These are phyloP conservation scores for Fraxinus ornus DNA, from an alignment of 305 asterid genomes.

Conservation along the genomic window DNA sequence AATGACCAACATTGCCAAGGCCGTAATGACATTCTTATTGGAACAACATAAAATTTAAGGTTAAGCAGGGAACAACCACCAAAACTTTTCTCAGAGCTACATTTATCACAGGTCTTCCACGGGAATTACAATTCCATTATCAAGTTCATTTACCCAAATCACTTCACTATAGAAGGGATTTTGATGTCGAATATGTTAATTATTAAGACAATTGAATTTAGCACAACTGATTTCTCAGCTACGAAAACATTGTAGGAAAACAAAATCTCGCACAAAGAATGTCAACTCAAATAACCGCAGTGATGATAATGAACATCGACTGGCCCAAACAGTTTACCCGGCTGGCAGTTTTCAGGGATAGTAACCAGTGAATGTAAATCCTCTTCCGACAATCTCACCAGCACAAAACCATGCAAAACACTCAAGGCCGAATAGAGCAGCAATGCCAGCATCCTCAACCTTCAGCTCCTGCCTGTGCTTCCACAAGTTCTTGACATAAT, in stretches of 20 bases:
- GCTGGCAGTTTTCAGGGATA: slow-evolving; percentile 47
- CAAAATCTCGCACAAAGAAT: slow-evolving; percentile 31
- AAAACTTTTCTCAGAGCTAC: background rate
- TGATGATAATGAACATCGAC: slow-evolving; percentile 15
- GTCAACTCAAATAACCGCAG: slow-evolving; percentile 23
- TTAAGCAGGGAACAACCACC: background rate
- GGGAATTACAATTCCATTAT: background rate
- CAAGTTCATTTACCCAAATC: slow-evolving; percentile 17
- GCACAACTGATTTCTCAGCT: slow-evolving; percentile 44
- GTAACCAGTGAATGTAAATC: slow-evolving; percentile 79
- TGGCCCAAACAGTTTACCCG: slow-evolving; percentile 23
- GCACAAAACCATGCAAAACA: slow-evolving; percentile 84
- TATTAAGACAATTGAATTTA: slow-evolving; percentile 35
- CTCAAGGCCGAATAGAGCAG: slow-evolving; percentile 71
- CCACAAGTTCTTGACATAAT: slow-evolving; percentile 65
- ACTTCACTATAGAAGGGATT: slow-evolving; percentile 17
- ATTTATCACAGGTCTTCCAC: slow-evolving; percentile 5
- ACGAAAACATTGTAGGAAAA: slow-evolving; percentile 30
- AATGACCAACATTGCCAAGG: background rate
- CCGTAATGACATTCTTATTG: background rate
- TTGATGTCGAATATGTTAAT: slow-evolving; percentile 21
- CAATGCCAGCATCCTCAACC: slow-evolving; percentile 80
- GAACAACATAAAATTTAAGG: background rate
- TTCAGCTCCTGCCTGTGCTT: slow-evolving; percentile 61
- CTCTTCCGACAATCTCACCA: slow-evolving; percentile 88